phyloP scores from a whole-genome alignment of 139 green algal genomes.

The Chlorella sorokiniana region DNA sequence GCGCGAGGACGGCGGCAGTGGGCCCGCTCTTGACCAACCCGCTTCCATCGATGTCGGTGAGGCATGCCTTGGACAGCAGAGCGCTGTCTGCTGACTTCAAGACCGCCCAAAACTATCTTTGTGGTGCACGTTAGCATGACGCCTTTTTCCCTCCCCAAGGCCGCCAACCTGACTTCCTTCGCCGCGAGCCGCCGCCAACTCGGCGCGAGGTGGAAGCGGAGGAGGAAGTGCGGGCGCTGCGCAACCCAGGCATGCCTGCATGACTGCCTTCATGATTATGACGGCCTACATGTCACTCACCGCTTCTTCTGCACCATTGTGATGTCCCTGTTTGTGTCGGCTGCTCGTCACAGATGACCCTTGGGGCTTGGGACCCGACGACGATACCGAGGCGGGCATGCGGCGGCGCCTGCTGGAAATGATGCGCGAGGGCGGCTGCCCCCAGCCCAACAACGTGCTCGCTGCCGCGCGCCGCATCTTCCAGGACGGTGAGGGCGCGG shows the following conservation, averaged over 20 bases:
- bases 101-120: background rate
- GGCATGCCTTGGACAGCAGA: background rate
- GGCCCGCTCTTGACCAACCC: background rate
- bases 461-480: slow-evolving; percentile 17
- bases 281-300: background rate
- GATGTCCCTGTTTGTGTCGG: no score
- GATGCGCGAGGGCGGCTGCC: slow-evolving; percentile 35
- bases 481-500: background rate
- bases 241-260: background rate
- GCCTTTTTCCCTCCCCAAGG: background rate
- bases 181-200: background rate
- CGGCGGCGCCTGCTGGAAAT: slow-evolving; percentile 28
- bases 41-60: background rate
- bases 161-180: slow-evolving; percentile 1
- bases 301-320: background rate
- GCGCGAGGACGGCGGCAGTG: background rate
- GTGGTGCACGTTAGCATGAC: background rate
- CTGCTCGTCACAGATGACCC: slow-evolving; percentile 12
- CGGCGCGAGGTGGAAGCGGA: slow-evolving; percentile 12
- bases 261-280: background rate
- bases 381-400: slow-evolving; percentile 29
- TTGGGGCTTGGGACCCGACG: slow-evolving; percentile 25
- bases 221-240: slow-evolving; percentile 1
- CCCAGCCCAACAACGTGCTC: slow-evolving; percentile 36
- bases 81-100: background rate